Evolutionary conservation across 257 asterid species (phyloP), one percentile per base, ranked within the genome.

Genomic region (Forsythia viridissima): DNA sequence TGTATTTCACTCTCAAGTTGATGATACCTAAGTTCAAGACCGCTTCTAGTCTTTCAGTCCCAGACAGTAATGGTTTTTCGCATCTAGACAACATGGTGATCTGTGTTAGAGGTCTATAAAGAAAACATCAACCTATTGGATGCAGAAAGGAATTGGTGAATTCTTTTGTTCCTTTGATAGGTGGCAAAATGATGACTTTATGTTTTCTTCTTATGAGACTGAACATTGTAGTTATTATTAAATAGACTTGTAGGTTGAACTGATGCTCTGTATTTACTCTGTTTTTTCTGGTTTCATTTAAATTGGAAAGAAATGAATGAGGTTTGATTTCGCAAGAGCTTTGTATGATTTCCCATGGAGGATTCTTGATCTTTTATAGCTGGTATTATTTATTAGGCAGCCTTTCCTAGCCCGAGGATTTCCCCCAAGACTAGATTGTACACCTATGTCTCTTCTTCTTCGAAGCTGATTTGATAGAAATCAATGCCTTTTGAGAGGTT

Each of bases 1-100:
- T 43, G 94, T 93, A 20, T 93, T 93, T 87, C 93, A 93, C 81
- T 92, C 98, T 24, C 93, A 90, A 85, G 98, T 91, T 18, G 94
- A 89, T 48, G 98, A 93, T 76, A 82, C 91, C 75, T 93, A 83
- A 84, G 79, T 61, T 7, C n/a, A 63, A 34, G 43, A 51, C 2
- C 42, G 12, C 71, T 73, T 70, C 36, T 34, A 3, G 77, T 37
- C 8, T 70, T 37, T 74, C 73, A 76, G 55, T 59, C 38, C 18
- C 18, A 20, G 67, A 52, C 59, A 16, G 57, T 42, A 52, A n/a
- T 13, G 77, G 81, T 51, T 36, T 72, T 70, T 68, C 52, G 7
- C 63, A 63, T 15, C 71, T 30, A 21, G 79, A 52, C 41, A 44
- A 75, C 63, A 40, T 24, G 57, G 6, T 34, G 40, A 43, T 24